Evolutionary conservation across 2,329 filamentous ascomycete genomes (phyloP).

Genomic region (Pseudogymnoascus sp.): DNA sequence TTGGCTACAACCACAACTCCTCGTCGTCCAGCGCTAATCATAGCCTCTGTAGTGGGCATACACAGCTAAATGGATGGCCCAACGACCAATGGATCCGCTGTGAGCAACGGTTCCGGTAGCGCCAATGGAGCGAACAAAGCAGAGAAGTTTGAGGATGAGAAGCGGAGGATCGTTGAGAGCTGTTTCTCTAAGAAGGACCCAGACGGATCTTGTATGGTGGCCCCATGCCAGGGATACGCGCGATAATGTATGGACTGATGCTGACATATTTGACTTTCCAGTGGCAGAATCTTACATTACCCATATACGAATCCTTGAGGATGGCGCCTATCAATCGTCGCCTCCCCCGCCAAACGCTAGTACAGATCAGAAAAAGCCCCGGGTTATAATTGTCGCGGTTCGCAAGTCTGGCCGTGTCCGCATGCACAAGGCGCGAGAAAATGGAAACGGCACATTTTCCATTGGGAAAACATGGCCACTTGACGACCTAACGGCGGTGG

Average conservation of each 20-base stretch:
- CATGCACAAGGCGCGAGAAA: slow-evolving; percentile 96
- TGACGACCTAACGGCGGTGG: slow-evolving; percentile 77
- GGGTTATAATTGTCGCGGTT: slow-evolving; percentile 89
- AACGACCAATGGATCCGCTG: slow-evolving; percentile 29
- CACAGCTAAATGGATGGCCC: slow-evolving; percentile 32
- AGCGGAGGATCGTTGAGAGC: slow-evolving; percentile 86
- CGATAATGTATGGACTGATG: not conserved
- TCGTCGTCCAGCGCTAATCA: not conserved
- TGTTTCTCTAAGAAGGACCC: slow-evolving; percentile 88
- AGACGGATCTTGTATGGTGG: slow-evolving; percentile 71
- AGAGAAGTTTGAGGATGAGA: slow-evolving; percentile 94
- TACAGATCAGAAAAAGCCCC: slow-evolving; percentile 72
- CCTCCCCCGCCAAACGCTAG: slow-evolving; percentile 77
- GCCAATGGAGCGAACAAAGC: slow-evolving; percentile 33
- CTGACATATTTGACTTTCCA: slow-evolving; percentile 33
- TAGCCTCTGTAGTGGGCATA: not conserved
- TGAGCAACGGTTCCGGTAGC: slow-evolving; percentile 24
- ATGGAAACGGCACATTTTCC: slow-evolving; percentile 86
- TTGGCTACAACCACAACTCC: not conserved
- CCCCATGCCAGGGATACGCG: slow-evolving; percentile 15
- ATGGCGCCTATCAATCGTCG: slow-evolving; percentile 70
- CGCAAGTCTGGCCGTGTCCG: slow-evolving; percentile 86
- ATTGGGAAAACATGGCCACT: slow-evolving; percentile 98
- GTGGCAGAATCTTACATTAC: slow-evolving; percentile 95
- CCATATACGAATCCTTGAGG: slow-evolving; percentile 87